Evolutionary conservation across 352 stramenopile species (phyloP).

Genomic region (Phytophthora colocasiae): DNA sequence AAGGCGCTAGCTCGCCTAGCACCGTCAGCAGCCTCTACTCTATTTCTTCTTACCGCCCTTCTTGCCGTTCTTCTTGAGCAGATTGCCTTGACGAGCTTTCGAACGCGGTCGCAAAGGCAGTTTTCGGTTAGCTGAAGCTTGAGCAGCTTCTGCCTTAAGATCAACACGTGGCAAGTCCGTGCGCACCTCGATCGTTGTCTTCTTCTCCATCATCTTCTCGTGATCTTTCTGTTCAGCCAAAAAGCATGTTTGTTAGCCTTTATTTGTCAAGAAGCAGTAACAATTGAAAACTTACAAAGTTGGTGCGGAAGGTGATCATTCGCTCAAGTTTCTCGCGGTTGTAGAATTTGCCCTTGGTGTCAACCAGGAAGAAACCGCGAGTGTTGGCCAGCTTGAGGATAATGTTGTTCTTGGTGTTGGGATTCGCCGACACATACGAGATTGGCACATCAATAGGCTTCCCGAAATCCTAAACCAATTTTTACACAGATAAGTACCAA

Average conservation of each 20-base stretch:
- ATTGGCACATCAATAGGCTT: constrained; percentile 74
- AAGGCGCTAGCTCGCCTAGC: neutral
- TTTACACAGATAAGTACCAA: constrained; percentile 10
- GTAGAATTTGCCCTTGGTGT: constrained; percentile 83
- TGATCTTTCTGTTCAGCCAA: constrained; percentile 56
- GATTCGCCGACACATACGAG: constrained; percentile 73
- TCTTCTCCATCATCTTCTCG: constrained; percentile 77
- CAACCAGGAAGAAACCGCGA: constrained; percentile 81
- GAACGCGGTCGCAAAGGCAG: constrained; percentile 22
- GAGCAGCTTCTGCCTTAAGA: constrained; percentile 46
- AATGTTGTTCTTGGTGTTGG: constrained; percentile 89
- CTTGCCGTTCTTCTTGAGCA: constrained; percentile 45
- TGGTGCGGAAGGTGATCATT: constrained; percentile 87
- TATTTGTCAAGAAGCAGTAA: neutral
- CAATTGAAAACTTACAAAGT: constrained; percentile 61
- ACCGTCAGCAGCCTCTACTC: constrained; percentile 4
- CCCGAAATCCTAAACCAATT: constrained; percentile 54
- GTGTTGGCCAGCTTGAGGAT: constrained; percentile 84
- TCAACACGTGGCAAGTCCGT: constrained; percentile 78
- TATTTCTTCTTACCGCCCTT: constrained; percentile 45
- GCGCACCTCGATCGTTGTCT: constrained; percentile 61
- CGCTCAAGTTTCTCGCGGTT: constrained; percentile 89
- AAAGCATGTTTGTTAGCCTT: neutral
- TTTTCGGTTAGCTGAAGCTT: constrained; percentile 24
- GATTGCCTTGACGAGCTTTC: constrained; percentile 42